A percentile compares a stretch with the other conserved stretches of the same genome.
Evolutionary conservation across 2,329 filamentous ascomycete genomes (phyloP).

Genomic region (Triangularia verruculosa): DNA sequence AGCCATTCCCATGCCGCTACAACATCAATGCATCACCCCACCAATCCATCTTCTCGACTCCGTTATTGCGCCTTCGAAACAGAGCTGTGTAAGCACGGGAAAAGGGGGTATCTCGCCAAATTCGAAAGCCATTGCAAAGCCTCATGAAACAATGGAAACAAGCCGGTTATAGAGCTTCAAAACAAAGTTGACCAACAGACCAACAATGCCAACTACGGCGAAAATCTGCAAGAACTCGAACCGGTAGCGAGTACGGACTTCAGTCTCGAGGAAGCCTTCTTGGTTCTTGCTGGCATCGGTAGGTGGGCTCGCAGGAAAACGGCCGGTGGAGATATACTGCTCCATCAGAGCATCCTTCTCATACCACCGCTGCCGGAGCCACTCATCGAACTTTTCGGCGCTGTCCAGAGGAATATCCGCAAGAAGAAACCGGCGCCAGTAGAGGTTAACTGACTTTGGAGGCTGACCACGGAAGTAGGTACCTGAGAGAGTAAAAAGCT

Average conservation of each 20-base stretch:
- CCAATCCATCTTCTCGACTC: neutral
- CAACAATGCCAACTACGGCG: conserved; percentile 45
- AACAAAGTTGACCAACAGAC: conserved; percentile 40
- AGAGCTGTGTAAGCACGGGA: neutral
- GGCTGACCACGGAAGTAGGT: conserved; percentile 86
- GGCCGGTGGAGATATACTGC: conserved; percentile 71
- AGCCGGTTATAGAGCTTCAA: conserved; percentile 29
- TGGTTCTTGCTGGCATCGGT: conserved; percentile 36
- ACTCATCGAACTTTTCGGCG: conserved; percentile 71
- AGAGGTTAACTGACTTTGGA: conserved; percentile 93
- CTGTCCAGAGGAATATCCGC: conserved; percentile 77
- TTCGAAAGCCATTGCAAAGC: neutral
- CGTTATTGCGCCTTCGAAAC: neutral
- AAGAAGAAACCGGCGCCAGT: conserved; percentile 85
- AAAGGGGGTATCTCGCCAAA: neutral
- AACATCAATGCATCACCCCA: neutral
- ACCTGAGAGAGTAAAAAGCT: conserved; percentile 80
- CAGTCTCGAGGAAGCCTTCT: conserved; percentile 52
- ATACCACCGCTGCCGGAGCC: conserved; percentile 83
- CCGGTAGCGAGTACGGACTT: conserved; percentile 51
- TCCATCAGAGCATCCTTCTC: conserved; percentile 91
- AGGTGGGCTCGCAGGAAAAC: conserved; percentile 69
- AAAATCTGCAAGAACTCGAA: conserved; percentile 58
- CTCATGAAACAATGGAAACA: conserved; percentile 13
- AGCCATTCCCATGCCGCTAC: neutral